Percentiles rank a stretch among this genome's conserved stretches.
Conservation (phyloP, 2,329 filamentous ascomycete species). For the Claviceps quebecensis region DNA sequence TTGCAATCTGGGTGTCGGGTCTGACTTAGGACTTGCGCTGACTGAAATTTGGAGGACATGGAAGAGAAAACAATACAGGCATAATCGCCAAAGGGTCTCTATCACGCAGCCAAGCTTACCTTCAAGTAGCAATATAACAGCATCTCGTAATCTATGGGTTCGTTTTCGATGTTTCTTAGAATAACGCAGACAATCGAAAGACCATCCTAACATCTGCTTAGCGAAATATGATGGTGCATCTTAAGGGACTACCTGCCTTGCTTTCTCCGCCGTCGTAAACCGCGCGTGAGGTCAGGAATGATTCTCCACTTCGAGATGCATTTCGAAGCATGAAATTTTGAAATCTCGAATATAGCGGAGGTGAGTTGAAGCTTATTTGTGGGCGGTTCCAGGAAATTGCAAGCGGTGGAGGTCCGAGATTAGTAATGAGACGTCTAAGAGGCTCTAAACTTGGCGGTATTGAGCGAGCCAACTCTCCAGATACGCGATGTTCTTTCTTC, state of each 20-base stretch:
- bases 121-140: conserved; percentile 55
- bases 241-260: conserved; percentile 29
- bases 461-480: conserved; percentile 36
- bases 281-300: conserved; percentile 47
- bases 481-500: conserved; percentile 40
- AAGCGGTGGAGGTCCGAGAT: conserved; percentile 51
- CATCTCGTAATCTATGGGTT: conserved; percentile 51
- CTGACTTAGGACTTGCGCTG: not conserved
- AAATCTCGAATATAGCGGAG: conserved; percentile 52
- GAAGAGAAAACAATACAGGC: not conserved
- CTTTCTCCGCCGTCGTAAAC: conserved; percentile 60
- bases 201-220: conserved; percentile 37
- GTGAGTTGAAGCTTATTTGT: conserved; percentile 47
- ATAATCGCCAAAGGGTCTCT: not conserved
- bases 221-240: not conserved
- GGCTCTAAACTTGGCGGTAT: conserved; percentile 45
- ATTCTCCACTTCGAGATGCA: conserved; percentile 50
- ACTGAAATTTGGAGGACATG: not conserved
- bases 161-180: conserved; percentile 51
- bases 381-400: conserved; percentile 58
- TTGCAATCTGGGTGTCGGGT: conserved; percentile 39
- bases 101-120: conserved; percentile 20
- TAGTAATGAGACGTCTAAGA: conserved; percentile 47
- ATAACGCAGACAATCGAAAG: conserved; percentile 57
- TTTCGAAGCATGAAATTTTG: conserved; percentile 62